phyloP scores from a whole-genome alignment of 1,284 basidiomycete genomes.

The Amylostereum chailletii region DNA sequence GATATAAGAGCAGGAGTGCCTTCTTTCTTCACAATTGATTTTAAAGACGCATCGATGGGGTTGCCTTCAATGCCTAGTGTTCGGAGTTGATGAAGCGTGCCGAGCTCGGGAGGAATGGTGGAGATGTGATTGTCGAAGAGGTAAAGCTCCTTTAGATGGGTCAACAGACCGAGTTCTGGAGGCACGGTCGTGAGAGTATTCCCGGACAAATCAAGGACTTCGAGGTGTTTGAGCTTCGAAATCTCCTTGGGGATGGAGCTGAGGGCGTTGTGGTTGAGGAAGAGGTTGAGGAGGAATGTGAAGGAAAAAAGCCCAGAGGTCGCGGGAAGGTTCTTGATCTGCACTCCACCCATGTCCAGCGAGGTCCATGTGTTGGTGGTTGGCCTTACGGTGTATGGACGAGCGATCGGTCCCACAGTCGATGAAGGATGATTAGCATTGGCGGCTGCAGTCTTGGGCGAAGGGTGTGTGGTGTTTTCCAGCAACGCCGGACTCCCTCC shows the following conservation, averaged over 20 bases:
- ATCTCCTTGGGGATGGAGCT: constrained; percentile 79
- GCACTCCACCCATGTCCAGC: constrained; percentile 94
- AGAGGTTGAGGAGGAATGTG: constrained; percentile 86
- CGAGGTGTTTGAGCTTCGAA: constrained; percentile 77
- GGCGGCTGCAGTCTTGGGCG: constrained; percentile 27
- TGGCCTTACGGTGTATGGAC: constrained; percentile 47
- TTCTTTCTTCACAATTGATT: constrained; percentile 84
- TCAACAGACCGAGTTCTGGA: constrained; percentile 87
- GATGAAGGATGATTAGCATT: constrained; percentile 61
- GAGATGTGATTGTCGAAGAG: constrained; percentile 92
- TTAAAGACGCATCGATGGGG: constrained; percentile 74
- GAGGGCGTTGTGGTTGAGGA: constrained; percentile 95
- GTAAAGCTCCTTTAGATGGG: constrained; percentile 85
- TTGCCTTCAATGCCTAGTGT: constrained; percentile 96
- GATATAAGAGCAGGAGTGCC: constrained; percentile 85
- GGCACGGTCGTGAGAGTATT: constrained; percentile 81
- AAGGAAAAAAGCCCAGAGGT: constrained; percentile 88
- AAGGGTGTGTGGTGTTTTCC: constrained; percentile 25
- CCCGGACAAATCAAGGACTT: constrained; percentile 87
- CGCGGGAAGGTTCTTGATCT: constrained; percentile 83
- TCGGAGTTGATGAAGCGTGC: constrained; percentile 88
- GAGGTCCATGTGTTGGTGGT: constrained; percentile 81
- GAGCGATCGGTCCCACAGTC: constrained; percentile 56
- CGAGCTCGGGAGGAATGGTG: constrained; percentile 82
- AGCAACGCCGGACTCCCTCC: constrained; percentile 18